Percentiles rank a stretch among this genome's conserved stretches.
Conservation (phyloP, 495 filamentous ascomycete species). For the Penicillium argentinense region DNA sequence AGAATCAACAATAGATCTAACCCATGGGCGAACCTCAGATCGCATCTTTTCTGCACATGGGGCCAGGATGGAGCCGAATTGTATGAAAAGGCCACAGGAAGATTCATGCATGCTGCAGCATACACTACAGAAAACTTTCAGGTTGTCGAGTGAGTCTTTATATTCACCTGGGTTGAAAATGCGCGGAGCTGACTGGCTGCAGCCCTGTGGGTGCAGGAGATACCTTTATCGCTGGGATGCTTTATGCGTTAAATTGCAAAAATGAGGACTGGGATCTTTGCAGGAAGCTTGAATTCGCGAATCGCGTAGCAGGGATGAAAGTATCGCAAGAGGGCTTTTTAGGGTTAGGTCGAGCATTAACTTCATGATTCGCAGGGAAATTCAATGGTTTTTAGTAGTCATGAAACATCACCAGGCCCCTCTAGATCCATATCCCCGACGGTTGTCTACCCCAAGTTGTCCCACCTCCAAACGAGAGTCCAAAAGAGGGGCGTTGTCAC, state of each 20-base stretch:
- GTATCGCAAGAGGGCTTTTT: slow-evolving; percentile 65
- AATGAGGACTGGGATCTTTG: slow-evolving; percentile 49
- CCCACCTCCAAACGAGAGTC: too few relatives aligned
- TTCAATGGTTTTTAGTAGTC: too few relatives aligned
- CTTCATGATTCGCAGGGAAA: not conserved
- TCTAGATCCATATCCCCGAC: too few relatives aligned
- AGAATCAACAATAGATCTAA: not conserved
- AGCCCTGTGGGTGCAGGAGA: slow-evolving; percentile 73
- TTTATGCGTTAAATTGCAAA: slow-evolving; percentile 59
- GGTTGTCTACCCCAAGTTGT: too few relatives aligned
- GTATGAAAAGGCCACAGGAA: slow-evolving; percentile 38
- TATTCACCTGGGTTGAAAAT: not conserved
- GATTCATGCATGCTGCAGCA: slow-evolving; percentile 45
- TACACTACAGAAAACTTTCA: slow-evolving; percentile 36
- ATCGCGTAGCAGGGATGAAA: slow-evolving; percentile 65
- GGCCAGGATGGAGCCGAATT: slow-evolving; percentile 58
- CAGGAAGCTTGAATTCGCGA: slow-evolving; percentile 60
- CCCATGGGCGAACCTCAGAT: slow-evolving; percentile 29
- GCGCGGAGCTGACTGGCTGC: slow-evolving; percentile 13
- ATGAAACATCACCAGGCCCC: too few relatives aligned
- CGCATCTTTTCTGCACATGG: slow-evolving; percentile 67
- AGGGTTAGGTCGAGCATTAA: slow-evolving; percentile 40
- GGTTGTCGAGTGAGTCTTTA: slow-evolving; percentile 62
- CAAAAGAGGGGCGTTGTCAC: too few relatives aligned
- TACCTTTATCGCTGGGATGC: slow-evolving; percentile 71